Evolutionary conservation across 2,329 filamentous ascomycete species (phyloP).

Genomic region (Thielaviopsis euricoi): DNA sequence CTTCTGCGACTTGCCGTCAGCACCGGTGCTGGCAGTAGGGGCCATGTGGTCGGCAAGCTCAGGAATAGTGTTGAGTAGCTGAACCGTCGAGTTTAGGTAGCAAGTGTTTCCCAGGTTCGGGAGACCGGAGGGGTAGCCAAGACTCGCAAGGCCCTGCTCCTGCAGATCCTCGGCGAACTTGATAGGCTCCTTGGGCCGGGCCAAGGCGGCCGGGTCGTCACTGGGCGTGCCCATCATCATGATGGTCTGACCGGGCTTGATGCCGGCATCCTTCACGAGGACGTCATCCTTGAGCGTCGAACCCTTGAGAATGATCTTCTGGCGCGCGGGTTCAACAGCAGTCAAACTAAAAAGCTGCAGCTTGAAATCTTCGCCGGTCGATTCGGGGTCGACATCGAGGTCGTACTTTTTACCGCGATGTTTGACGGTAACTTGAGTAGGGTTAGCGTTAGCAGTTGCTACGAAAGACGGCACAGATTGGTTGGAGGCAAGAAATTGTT

Average conservation of each 20-base stretch:
- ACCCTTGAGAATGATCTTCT: conserved; percentile 90
- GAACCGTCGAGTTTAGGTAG: conserved; percentile 95
- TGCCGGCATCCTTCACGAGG: conserved; percentile 63
- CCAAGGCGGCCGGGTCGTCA: conserved; percentile 38
- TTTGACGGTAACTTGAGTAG: conserved; percentile 62
- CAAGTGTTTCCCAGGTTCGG: conserved; percentile 94
- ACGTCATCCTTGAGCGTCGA: conserved; percentile 93
- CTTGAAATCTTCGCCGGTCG: conserved; percentile 86
- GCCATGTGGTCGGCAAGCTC: conserved; percentile 70
- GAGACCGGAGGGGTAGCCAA: conserved; percentile 72
- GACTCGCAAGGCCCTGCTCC: conserved; percentile 73
- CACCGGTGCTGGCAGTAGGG: conserved; percentile 43
- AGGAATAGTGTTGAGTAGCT: conserved; percentile 73
- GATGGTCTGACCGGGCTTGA: conserved; percentile 73
- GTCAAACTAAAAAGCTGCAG: conserved; percentile 90
- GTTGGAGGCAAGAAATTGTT: no score
- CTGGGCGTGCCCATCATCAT: conserved; percentile 95
- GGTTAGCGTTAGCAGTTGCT: background rate
- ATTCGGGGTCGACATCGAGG: conserved; percentile 71
- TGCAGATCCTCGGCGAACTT: conserved; percentile 98
- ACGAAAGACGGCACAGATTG: background rate
- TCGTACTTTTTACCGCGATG: conserved; percentile 93
- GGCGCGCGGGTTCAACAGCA: conserved; percentile 85
- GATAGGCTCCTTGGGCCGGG: conserved; percentile 62
- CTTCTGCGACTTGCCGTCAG: conserved; percentile 15